Conservation (phyloP, 2,329 filamentous ascomycete species). For the Penicillium sp. region DNA sequence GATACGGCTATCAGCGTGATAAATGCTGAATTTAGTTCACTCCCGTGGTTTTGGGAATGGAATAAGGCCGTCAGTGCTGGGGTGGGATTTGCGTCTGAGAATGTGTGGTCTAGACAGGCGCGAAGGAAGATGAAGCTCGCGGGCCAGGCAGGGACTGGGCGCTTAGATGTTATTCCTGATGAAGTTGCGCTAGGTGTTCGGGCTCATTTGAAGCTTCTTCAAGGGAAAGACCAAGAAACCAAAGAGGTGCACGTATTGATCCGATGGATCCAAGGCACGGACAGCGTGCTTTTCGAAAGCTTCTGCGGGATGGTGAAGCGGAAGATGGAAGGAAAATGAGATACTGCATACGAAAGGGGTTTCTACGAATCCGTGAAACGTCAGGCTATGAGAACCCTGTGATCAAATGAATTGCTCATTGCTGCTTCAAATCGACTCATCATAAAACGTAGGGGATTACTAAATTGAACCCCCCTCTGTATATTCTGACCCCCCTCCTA, state of each 20-base stretch:
- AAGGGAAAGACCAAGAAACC: conserved; percentile 27
- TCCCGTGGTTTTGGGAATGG: conserved; percentile 70
- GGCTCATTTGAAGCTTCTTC: conserved; percentile 49
- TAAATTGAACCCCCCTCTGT: no score
- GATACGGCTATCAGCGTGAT: conserved; percentile 41
- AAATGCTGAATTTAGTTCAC: conserved; percentile 51
- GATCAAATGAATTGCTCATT: no score
- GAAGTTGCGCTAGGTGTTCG: conserved; percentile 60
- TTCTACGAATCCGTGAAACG: no score
- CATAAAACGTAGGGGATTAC: no score
- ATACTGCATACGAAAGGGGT: neutral
- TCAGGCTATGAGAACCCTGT: no score
- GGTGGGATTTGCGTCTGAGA: conserved; percentile 61
- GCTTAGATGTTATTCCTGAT: conserved; percentile 33
- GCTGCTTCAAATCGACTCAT: neutral
- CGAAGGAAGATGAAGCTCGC: conserved; percentile 55
- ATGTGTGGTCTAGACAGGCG: conserved; percentile 78
- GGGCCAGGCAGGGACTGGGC: conserved; percentile 22
- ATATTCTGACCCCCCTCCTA: no score
- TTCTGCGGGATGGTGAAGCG: conserved; percentile 78
- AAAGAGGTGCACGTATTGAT: conserved; percentile 54
- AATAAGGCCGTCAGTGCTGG: conserved; percentile 56
- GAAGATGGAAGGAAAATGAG: conserved; percentile 37
- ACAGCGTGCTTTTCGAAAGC: conserved; percentile 78
- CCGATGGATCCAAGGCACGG: conserved; percentile 75